These are phyloP conservation scores for Cordyceps sp. DNA, from an alignment of 2,329 filamentous ascomycete genomes.

Conservation along the genomic window DNA sequence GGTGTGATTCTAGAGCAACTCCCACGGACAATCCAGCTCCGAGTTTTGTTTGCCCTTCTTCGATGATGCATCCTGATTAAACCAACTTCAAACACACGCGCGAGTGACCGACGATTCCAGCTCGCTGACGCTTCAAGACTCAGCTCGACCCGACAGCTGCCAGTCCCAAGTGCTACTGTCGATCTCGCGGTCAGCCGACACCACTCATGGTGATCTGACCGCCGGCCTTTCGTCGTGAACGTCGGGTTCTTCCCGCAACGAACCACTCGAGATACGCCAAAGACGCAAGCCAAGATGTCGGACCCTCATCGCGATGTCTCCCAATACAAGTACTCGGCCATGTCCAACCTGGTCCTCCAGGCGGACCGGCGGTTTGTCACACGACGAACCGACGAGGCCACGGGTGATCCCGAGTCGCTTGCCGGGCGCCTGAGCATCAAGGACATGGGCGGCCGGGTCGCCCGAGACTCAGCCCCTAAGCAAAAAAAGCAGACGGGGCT, in stretches of 20 bases:
- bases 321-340: slow-evolving; percentile 98
- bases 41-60: too few relatives aligned
- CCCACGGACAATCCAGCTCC: too few relatives aligned
- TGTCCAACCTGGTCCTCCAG: slow-evolving; percentile 99
- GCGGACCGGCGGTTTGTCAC: slow-evolving; percentile 93
- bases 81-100: too few relatives aligned
- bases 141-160: too few relatives aligned
- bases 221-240: slow-evolving; percentile 20
- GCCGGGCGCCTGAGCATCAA: slow-evolving; percentile 84
- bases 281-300: slow-evolving; percentile 41
- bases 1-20: too few relatives aligned
- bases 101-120: too few relatives aligned
- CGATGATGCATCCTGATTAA: too few relatives aligned
- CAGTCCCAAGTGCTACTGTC: background rate
- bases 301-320: slow-evolving; percentile 69
- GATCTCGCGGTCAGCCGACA: slow-evolving; percentile 6
- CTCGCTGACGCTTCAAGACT: too few relatives aligned
- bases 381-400: slow-evolving; percentile 83
- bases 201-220: slow-evolving; percentile 18
- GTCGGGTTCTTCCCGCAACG: slow-evolving; percentile 13
- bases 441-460: slow-evolving; percentile 82
- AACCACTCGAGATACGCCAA: slow-evolving; percentile 8
- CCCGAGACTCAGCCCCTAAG: slow-evolving; percentile 64
- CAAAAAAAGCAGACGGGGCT: slow-evolving; percentile 58
- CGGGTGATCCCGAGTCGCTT: slow-evolving; percentile 92